Evolutionary conservation across 495 filamentous ascomycete species (phyloP).

Genomic region (Immersiella caudata): DNA sequence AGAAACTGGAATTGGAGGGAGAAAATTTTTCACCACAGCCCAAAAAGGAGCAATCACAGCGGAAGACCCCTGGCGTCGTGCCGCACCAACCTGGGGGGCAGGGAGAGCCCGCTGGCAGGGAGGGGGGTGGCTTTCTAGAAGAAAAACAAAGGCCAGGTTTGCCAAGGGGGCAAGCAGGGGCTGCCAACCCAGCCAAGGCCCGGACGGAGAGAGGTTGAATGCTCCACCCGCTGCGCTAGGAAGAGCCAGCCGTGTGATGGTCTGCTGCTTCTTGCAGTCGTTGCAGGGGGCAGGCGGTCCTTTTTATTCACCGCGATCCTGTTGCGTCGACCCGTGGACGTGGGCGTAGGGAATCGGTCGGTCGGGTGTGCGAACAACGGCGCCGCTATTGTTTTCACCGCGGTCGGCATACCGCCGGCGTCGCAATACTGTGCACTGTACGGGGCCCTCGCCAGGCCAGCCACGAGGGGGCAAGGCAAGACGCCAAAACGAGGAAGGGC

Average conservation of each 20-base stretch:
- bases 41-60: constrained; percentile 40
- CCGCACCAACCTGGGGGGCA: constrained; percentile 26
- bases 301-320: constrained; percentile 17
- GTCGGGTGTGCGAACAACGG: constrained; percentile 22
- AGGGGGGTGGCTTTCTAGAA: constrained; percentile 40
- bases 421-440: constrained; percentile 23
- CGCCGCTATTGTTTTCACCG: constrained; percentile 22
- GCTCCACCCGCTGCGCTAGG: constrained; percentile 33
- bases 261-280: constrained; percentile 26
- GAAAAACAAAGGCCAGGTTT: constrained; percentile 25
- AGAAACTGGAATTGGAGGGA: constrained; percentile 33
- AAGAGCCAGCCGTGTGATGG: constrained; percentile 28
- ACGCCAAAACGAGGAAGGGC: constrained; percentile 11
- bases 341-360: constrained; percentile 40
- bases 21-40: constrained; percentile 42
- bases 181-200: constrained; percentile 33
- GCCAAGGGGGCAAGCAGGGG: constrained; percentile 22
- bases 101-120: constrained; percentile 1
- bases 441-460: constrained; percentile 17
- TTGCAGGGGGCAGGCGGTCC: constrained; percentile 24
- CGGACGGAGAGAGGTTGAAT: constrained; percentile 33
- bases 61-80: constrained; percentile 29
- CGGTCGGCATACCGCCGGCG: constrained; percentile 15
- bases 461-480: constrained; percentile 18
- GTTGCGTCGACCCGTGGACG: constrained; percentile 40